Evolutionary conservation across 1,284 basidiomycete genomes (phyloP).

Genomic region (Fistulina hepatica): DNA sequence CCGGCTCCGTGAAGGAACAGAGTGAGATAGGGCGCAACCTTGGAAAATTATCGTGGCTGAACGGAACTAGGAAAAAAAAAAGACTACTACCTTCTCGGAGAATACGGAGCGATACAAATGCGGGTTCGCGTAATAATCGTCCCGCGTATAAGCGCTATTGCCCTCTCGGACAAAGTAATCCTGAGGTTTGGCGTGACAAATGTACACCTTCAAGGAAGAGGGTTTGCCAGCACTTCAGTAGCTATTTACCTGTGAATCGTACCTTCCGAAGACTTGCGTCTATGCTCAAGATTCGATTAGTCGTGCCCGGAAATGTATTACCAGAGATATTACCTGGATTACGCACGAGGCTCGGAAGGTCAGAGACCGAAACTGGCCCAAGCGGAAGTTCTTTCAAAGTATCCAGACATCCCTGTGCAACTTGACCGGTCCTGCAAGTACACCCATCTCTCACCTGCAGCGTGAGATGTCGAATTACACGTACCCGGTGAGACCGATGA

Average conservation of each 20-base stretch:
- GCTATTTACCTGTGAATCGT: not conserved
- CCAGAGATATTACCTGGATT: constrained; percentile 34
- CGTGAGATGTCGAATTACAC: constrained; percentile 12
- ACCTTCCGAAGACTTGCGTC: constrained; percentile 28
- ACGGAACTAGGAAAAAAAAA: constrained; percentile 6
- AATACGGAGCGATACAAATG: constrained; percentile 59
- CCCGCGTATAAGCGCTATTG: constrained; percentile 48
- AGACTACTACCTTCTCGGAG: constrained; percentile 44
- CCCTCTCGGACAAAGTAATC: constrained; percentile 58
- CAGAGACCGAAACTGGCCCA: constrained; percentile 41
- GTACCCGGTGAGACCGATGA: constrained; percentile 78
- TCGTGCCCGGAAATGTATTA: no score
- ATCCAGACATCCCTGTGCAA: constrained; percentile 63
- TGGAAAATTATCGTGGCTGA: not conserved
- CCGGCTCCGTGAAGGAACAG: constrained; percentile 79
- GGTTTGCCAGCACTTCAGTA: not conserved
- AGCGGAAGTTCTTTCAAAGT: constrained; percentile 66
- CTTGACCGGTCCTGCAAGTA: constrained; percentile 57
- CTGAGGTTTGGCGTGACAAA: constrained; percentile 60
- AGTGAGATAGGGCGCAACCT: constrained; percentile 75
- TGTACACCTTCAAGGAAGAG: constrained; percentile 46
- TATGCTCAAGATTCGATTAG: no score
- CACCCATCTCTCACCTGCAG: constrained; percentile 1
- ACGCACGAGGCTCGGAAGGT: constrained; percentile 45
- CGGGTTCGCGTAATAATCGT: constrained; percentile 65